Conservation (phyloP, 2,329 filamentous ascomycete genomes). For the Lecanicillium sp. region DNA sequence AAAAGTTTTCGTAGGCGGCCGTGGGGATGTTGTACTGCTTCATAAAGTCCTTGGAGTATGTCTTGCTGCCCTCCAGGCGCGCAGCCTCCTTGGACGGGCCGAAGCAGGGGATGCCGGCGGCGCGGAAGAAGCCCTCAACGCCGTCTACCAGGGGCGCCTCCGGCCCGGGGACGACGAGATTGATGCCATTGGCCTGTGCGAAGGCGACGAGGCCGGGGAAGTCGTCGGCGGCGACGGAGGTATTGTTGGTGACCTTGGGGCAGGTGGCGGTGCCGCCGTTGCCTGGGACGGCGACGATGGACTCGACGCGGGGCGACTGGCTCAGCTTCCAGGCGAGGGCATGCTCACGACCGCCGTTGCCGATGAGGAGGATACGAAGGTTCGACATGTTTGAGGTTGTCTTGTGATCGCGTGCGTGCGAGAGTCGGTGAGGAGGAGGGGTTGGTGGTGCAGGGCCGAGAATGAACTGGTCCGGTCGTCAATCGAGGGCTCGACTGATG, state of each 20-base stretch:
- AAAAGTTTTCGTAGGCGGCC: constrained; percentile 84
- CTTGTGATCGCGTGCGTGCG: constrained; percentile 17
- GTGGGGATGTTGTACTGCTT: constrained; percentile 83
- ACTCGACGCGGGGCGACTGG: constrained; percentile 70
- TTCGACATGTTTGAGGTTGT: constrained; percentile 17
- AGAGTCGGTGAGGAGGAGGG: not conserved
- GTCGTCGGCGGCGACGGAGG: constrained; percentile 62
- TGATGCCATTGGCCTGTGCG: constrained; percentile 64
- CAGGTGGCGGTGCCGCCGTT: constrained; percentile 75
- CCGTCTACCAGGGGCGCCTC: constrained; percentile 92
- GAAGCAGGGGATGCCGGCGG: constrained; percentile 70
- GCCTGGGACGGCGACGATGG: constrained; percentile 74
- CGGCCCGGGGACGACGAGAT: constrained; percentile 82
- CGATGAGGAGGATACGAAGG: constrained; percentile 74
- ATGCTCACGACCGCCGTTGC: constrained; percentile 91
- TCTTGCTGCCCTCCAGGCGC: constrained; percentile 91
- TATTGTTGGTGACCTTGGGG: constrained; percentile 66
- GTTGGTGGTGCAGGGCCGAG: not conserved
- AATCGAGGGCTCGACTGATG: too few species aligned
- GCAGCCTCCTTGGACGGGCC: constrained; percentile 81
- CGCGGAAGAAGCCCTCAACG: constrained; percentile 73
- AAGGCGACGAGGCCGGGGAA: constrained; percentile 71
- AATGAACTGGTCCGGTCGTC: too few species aligned
- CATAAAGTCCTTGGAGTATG: constrained; percentile 98
- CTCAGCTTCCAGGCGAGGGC: constrained; percentile 90